Base-by-base conservation (phyloP, 2,329 filamentous ascomycete species). In the Botryotinia globosa region DNA sequence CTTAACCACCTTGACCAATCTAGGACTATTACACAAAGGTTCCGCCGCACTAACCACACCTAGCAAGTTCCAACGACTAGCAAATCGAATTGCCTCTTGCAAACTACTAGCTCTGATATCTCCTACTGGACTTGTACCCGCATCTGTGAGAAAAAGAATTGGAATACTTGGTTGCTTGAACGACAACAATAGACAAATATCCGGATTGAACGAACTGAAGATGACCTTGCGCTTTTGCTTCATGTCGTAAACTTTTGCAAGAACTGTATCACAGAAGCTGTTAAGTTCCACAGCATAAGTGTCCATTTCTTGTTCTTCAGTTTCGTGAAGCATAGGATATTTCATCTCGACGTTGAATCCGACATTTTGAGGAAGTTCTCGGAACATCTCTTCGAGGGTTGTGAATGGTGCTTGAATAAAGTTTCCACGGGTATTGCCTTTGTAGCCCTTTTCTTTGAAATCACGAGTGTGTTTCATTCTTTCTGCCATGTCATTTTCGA, bases 301-400 rank as follows among this genome's bases (percentile, higher is more conserved):
- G 81, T 98, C 95, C 94, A 98, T 98, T 77, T 97, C 94, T 77
- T 98, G 92, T 81, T 97, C 93, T 82, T 98, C 94, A 73, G 90
- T 93, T 85, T 99, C 97, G 81, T 95, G 92, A 59, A 99, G 88
- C 94, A 98, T 98, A 8, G 96, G 96, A 81, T 99, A 99, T 83
- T 99, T 98, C 88, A 99, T 92, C 84, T 99, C 96, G 77, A 99
- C 97, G 82, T 99, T 98, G 87, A 99, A 99, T 22, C 96, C 94
- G 34, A 97, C 92, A 22, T 89, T 86, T 75, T 92, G 88, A 0
- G 94, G 94, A 0, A 99, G 84, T 80, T 94, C 91, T 78, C 89
- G 88, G 84, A 99, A 98, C 81, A 98, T 90, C 75, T 98, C 94
- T 81, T 98, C 94, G 7, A 99, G 86, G 0, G 96, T 99, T 12